Base-by-base conservation (phyloP, 2,329 filamentous ascomycete species). In the Penicillium sp. region DNA sequence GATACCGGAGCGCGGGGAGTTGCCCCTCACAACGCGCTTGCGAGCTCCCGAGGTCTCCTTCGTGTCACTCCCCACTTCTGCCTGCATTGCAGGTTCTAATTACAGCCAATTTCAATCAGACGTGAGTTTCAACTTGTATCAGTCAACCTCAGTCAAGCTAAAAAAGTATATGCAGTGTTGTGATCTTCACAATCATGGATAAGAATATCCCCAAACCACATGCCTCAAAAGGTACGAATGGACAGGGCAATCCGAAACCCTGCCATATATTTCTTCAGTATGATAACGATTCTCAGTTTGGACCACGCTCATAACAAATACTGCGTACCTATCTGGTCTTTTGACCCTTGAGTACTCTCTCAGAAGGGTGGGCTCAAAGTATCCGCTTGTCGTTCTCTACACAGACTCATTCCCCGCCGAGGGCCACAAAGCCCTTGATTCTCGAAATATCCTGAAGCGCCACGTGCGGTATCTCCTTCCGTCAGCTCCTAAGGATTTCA, bases 271-370 rank as follows among this genome's bases (percentile, higher is more conserved):
- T 37, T 37, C 30, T 37, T 37, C 30, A 30, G 33, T 28, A 31
- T 36, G 12, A 35, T 41, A 53, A 47, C 33, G 42, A 8, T 36
- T 30, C 19, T 28, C 55, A 90, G 90, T 94, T 70, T 96, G 90
- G 90, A 90, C 89, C 28, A 89, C 87, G 11, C 82, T 96, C 63
- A 91, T 96, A 70, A 96, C 91, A 57, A 95, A 94, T 76, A 85
- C 84, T 46, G 81, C 82, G 66, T 96, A 96, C 74, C 85, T 96
- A 58, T 82, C 88, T 6, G 91, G 91, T 44, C 86, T 96, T 48
- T 80, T 96, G 52, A 91, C 90, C 1, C 87, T 96, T 59, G 83
- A 91, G 69, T 84, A 89, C 75, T 90, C 88, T 42, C 84, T 96
- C 64, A 86, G 67, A 80, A 81, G 61, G 77, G 35, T 37, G n/a